Evolutionary conservation across 805 yeast species (phyloP), one percentile per base, ranked within the genome.

Genomic region (Scheffersomyces coipomensis): DNA sequence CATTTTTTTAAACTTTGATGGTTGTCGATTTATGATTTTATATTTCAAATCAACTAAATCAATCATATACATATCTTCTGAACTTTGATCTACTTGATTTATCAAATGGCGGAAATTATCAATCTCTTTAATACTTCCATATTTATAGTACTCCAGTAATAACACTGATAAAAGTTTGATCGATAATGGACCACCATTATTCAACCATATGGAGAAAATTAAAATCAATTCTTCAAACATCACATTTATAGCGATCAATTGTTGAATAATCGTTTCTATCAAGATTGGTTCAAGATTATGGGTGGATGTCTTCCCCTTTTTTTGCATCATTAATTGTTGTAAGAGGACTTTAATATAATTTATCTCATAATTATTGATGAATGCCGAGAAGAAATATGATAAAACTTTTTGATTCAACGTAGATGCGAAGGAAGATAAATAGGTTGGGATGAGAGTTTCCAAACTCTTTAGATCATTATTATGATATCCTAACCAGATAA

Each of bases 401-500:
- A 66, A 45, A 2, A 61, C 54, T 12, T 47, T 46, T 2, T 62
- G 42, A 42, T 60, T 49, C 29, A 59, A 13, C 13, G 13, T 23
- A 16, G 16, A 12, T 18, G 21, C 19, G 15, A 21, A 23, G 13
- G 19, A 8, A 10, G 33, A 13, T 18, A 40, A 27, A 33, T 31
- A 13, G 15, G 25, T 21, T 7, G 22, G 16, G 12, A 30, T 24
- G 4, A 30, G 23, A 7, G 9, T 5, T 22, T 35, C 40, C 13
- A 49, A 26, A 24, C 41, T 44, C 13, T 50, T 47, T 11, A 60
- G 19, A 34, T 68, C 66, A 33, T 64, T 61, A 47, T 48, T 48
- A 47, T 68, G 70, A 45, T 62, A 68, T 34, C 67, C 56, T 13
- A 64, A 42, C 63, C 67, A 64, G 8, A 64, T 60, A 32, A 54